Evolutionary conservation across 495 filamentous ascomycete species (phyloP).

Genomic region (Penicillium salamii): DNA sequence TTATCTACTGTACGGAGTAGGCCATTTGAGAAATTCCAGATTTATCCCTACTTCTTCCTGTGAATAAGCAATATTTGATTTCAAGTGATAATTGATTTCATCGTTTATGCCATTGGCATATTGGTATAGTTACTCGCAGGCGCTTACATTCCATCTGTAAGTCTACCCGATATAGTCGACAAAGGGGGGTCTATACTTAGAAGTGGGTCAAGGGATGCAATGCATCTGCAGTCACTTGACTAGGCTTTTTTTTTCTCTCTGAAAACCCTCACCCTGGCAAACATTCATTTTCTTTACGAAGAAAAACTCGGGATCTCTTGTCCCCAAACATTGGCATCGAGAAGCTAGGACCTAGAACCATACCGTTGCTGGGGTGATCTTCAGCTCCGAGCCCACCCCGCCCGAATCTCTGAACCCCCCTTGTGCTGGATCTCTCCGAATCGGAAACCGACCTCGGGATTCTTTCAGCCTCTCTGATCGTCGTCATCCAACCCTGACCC

Average conservation of each 20-base stretch:
- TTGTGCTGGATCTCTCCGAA: conserved; percentile 10
- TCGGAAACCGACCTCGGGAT: conserved; percentile 4
- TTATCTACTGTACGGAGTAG: too few relatives aligned
- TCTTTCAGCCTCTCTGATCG: conserved; percentile 4
- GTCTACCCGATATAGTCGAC: too few relatives aligned
- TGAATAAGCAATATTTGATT: too few relatives aligned
- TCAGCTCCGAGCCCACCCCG: conserved; percentile 13
- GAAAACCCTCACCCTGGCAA: neutral
- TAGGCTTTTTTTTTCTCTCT: neutral
- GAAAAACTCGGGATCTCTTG: too few relatives aligned
- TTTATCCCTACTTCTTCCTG: too few relatives aligned
- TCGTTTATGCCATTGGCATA: too few relatives aligned
- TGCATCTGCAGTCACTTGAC: conserved; percentile 5
- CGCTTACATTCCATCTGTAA: too few relatives aligned
- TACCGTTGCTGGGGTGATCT: conserved; percentile 25
- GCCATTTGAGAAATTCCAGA: too few relatives aligned
- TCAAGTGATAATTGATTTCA: too few relatives aligned
- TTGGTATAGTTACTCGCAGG: too few relatives aligned
- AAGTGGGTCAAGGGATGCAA: conserved; percentile 8
- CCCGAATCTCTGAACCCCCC: conserved; percentile 1
- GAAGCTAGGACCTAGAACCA: neutral
- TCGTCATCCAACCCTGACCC: neutral
- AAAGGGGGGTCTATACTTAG: neutral
- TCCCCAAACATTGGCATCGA: too few relatives aligned
- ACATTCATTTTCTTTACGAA: too few relatives aligned